phyloP scores from a whole-genome alignment of 768 basidiomycete species.

The Naganishia onofrii region DNA sequence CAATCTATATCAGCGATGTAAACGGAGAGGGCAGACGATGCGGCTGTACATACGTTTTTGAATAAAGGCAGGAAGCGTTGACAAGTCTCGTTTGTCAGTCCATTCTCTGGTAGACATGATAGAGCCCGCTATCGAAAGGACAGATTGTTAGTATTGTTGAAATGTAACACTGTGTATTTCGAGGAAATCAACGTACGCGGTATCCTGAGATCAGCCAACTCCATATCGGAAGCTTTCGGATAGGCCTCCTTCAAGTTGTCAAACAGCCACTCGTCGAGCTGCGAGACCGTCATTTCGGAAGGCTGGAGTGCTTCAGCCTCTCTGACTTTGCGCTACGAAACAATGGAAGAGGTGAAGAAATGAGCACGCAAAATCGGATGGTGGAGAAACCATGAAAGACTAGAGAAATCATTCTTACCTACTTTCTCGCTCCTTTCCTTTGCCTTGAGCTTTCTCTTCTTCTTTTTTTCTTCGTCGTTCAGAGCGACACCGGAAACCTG shows the following conservation, averaged over 20 bases:
- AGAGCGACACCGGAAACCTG: not conserved
- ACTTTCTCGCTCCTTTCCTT: constrained; percentile 48
- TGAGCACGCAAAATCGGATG: not conserved
- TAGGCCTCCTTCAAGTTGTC: constrained; percentile 58
- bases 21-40: not conserved
- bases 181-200: constrained; percentile 60
- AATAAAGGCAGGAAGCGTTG: constrained; percentile 72
- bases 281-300: constrained; percentile 18
- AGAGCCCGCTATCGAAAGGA: constrained; percentile 61
- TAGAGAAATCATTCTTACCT: constrained; percentile 27
- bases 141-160: not conserved
- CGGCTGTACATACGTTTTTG: constrained; percentile 61
- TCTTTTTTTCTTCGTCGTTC: constrained; percentile 40
- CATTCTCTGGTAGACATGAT: constrained; percentile 74
- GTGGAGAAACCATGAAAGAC: not conserved
- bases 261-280: constrained; percentile 25
- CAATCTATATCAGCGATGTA: not conserved
- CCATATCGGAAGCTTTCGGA: constrained; percentile 67
- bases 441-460: constrained; percentile 48
- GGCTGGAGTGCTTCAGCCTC: constrained; percentile 26
- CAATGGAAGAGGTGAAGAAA: not conserved
- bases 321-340: constrained; percentile 21
- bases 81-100: constrained; percentile 68
- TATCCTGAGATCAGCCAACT: constrained; percentile 74
- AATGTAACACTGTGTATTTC: constrained; percentile 10